phyloP scores from a whole-genome alignment of 2,329 filamentous ascomycete genomes.

The Phaeophleospora eucalypticola region DNA sequence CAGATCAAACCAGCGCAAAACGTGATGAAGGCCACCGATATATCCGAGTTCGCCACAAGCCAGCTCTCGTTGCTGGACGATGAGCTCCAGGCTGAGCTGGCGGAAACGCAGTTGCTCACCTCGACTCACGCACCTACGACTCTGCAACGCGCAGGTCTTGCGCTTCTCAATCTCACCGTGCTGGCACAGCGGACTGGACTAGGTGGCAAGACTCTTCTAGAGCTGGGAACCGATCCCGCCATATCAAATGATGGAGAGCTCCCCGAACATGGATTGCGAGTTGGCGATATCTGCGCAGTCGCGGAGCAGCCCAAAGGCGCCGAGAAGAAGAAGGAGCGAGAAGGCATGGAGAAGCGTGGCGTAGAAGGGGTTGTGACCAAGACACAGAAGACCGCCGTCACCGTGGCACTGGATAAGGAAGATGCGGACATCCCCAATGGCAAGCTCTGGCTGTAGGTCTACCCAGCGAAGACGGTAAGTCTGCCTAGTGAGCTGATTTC shows the following conservation, averaged over 20 bases:
- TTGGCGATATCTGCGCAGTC: constrained; percentile 73
- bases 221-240: constrained; percentile 71
- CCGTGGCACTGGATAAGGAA: constrained; percentile 67
- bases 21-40: constrained; percentile 41
- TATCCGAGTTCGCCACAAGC: constrained; percentile 64
- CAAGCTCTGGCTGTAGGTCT: constrained; percentile 60
- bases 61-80: constrained; percentile 67
- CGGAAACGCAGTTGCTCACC: constrained; percentile 65
- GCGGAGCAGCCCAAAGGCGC: constrained; percentile 68
- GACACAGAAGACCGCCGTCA: constrained; percentile 55
- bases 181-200: constrained; percentile 78
- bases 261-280: constrained; percentile 69
- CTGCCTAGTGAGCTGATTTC: constrained; percentile 14
- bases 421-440: constrained; percentile 50
- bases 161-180: constrained; percentile 70
- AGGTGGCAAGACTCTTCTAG: constrained; percentile 84
- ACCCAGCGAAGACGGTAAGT: constrained; percentile 18
- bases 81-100: constrained; percentile 69
- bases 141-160: constrained; percentile 73
- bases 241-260: constrained; percentile 50
- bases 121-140: constrained; percentile 63
- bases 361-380: constrained; percentile 67
- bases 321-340: constrained; percentile 68
- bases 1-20: too few relatives aligned
- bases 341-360: constrained; percentile 65